A percentile compares a stretch with the other conserved stretches of the same genome.
These are phyloP conservation scores for Blastobotrys americana DNA, from an alignment of 805 yeast genomes.

Conservation along the genomic window DNA sequence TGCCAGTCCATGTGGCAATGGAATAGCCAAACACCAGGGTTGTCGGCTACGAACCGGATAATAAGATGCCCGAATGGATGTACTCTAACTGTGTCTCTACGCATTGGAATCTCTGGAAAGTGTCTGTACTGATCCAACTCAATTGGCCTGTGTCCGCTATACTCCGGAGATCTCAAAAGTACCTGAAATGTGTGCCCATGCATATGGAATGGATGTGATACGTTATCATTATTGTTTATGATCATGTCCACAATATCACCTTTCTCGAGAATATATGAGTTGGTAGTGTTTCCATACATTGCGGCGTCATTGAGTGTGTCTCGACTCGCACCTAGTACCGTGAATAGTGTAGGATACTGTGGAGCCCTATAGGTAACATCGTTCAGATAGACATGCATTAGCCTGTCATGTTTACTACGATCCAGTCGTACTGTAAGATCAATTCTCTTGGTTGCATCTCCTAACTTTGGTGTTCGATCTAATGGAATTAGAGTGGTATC, in stretches of 20 bases:
- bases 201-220: slow-evolving; percentile 92
- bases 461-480: slow-evolving; percentile 45
- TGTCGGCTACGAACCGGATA: slow-evolving; percentile 80
- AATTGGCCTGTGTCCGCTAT: slow-evolving; percentile 45
- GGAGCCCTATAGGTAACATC: slow-evolving; percentile 72
- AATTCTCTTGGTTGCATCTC: slow-evolving; percentile 59
- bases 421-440: slow-evolving; percentile 75
- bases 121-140: slow-evolving; percentile 42
- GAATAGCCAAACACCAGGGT: slow-evolving; percentile 98
- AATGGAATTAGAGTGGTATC: slow-evolving; percentile 71
- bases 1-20: slow-evolving; percentile 99
- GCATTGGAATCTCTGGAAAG: slow-evolving; percentile 70
- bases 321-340: slow-evolving; percentile 64
- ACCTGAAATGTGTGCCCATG: slow-evolving; percentile 87
- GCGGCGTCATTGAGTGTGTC: slow-evolving; percentile 43
- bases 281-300: slow-evolving; percentile 79
- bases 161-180: slow-evolving; percentile 59
- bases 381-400: slow-evolving; percentile 95
- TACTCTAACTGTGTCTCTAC: slow-evolving; percentile 75
- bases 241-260: slow-evolving; percentile 67
- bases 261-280: slow-evolving; percentile 62
- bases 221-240: slow-evolving; percentile 71
- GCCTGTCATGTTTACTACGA: slow-evolving; percentile 67
- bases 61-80: slow-evolving; percentile 81
- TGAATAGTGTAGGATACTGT: slow-evolving; percentile 75